These are phyloP conservation scores for Tolypocladium cylindrosporum DNA, from an alignment of 2,329 filamentous ascomycete species.

Conservation along the genomic window DNA sequence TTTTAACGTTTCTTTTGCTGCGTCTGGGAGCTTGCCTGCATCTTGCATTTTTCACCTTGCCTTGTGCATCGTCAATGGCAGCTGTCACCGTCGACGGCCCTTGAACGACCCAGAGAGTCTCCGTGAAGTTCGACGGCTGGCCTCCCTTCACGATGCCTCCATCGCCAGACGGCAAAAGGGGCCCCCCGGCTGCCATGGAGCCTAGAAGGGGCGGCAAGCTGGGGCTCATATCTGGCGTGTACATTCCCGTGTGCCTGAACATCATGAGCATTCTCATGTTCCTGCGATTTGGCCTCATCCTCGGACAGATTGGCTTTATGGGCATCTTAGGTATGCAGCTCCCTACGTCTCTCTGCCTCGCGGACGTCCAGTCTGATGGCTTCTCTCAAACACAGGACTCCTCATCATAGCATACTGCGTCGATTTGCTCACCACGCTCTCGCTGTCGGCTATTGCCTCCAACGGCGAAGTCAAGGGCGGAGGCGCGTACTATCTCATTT, in stretches of 20 bases:
- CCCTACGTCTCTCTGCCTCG: background rate
- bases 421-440: slow-evolving; percentile 76
- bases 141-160: background rate
- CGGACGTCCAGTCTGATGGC: background rate
- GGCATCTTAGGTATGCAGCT: slow-evolving; percentile 61
- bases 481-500: slow-evolving; percentile 83
- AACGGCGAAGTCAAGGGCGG: slow-evolving; percentile 84
- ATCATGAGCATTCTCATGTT: slow-evolving; percentile 91
- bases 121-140: background rate
- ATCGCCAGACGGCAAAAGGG: slow-evolving; percentile 6
- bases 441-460: slow-evolving; percentile 78
- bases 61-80: background rate
- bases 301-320: slow-evolving; percentile 69
- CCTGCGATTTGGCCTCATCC: slow-evolving; percentile 73
- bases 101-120: background rate
- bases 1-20: background rate
- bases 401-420: slow-evolving; percentile 68
- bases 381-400: slow-evolving; percentile 39
- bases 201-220: slow-evolving; percentile 48
- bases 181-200: slow-evolving; percentile 19
- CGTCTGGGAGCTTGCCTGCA: background rate
- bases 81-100: background rate
- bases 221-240: slow-evolving; percentile 69
- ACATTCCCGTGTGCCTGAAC: slow-evolving; percentile 81
- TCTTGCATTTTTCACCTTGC: background rate